Conservation (phyloP, 2,329 filamentous ascomycete genomes). For the Calonectria montana region DNA sequence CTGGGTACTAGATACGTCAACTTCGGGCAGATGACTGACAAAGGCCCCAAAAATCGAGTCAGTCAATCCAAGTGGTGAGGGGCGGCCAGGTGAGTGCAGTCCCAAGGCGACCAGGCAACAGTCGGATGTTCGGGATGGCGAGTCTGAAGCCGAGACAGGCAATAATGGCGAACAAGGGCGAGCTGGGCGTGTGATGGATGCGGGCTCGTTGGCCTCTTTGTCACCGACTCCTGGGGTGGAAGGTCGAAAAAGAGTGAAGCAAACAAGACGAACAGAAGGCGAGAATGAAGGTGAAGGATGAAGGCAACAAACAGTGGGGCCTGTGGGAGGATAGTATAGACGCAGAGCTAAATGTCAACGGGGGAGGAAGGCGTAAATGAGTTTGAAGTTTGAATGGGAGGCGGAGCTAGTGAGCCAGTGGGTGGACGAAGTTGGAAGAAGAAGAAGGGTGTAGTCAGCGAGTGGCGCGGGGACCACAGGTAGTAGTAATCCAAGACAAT, state of each 20-base stretch:
- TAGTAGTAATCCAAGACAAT: conserved; percentile 22
- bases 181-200: conserved; percentile 6
- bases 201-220: conserved; percentile 2
- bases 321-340: conserved; percentile 1
- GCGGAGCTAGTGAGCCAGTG: conserved; percentile 13
- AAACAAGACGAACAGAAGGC: neutral
- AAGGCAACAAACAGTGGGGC: neutral
- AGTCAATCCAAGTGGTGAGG: conserved; percentile 34
- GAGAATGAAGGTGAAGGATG: neutral
- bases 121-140: conserved; percentile 32
- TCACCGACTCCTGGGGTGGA: conserved; percentile 3
- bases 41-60: conserved; percentile 32
- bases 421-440: conserved; percentile 7
- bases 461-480: conserved; percentile 22
- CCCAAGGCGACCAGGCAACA: conserved; percentile 34
- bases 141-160: conserved; percentile 6
- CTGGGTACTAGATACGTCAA: conserved; percentile 32
- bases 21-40: conserved; percentile 36
- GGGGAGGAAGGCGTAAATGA: conserved; percentile 11
- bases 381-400: conserved; percentile 19
- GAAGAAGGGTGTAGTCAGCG: conserved; percentile 18
- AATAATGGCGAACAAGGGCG: conserved; percentile 6
- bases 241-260: neutral
- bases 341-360: conserved; percentile 8
- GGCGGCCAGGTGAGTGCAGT: conserved; percentile 34